Evolutionary conservation across 768 basidiomycete genomes (phyloP).

Genomic region (Mycena floridula): DNA sequence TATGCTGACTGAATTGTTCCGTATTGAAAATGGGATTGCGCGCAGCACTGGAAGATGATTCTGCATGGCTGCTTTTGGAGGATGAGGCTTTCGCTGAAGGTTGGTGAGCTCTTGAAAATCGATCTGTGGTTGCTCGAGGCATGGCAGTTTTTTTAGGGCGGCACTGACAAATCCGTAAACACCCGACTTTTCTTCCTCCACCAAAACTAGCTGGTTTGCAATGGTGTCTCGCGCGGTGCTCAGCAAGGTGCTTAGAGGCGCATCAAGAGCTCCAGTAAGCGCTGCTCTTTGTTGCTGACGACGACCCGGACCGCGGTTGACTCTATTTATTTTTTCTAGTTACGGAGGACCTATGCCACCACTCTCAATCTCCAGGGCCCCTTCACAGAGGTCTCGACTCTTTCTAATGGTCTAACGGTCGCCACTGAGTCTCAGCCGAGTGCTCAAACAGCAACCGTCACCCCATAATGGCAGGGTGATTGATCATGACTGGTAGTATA

Average conservation of each 20-base stretch:
- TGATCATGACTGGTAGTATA: too few species aligned
- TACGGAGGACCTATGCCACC: constrained; percentile 71
- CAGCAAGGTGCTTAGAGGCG: constrained; percentile 35
- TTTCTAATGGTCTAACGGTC: constrained; percentile 92
- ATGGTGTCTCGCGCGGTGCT: constrained; percentile 24
- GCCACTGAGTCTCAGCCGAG: constrained; percentile 88
- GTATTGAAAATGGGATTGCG: constrained; percentile 94
- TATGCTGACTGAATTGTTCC: constrained; percentile 94
- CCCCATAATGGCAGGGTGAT: too few species aligned
- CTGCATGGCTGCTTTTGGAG: too few species aligned
- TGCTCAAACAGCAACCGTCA: constrained; percentile 95
- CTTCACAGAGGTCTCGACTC: constrained; percentile 84
- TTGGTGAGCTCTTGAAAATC: constrained; percentile 66
- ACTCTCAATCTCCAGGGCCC: constrained; percentile 65
- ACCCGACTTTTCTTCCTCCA: not conserved
- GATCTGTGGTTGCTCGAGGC: constrained; percentile 76
- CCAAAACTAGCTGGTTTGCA: not conserved
- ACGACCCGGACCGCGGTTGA: too few species aligned
- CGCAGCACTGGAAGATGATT: constrained; percentile 40
- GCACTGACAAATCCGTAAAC: not conserved
- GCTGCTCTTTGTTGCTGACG: too few species aligned
- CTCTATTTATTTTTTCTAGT: too few species aligned
- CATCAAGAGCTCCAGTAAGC: too few species aligned
- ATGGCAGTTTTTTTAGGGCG: too few species aligned
- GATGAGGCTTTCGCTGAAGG: constrained; percentile 46